These are phyloP conservation scores for Oleoguttula mirabilis DNA, from an alignment of 495 filamentous ascomycete species.

Conservation along the genomic window DNA sequence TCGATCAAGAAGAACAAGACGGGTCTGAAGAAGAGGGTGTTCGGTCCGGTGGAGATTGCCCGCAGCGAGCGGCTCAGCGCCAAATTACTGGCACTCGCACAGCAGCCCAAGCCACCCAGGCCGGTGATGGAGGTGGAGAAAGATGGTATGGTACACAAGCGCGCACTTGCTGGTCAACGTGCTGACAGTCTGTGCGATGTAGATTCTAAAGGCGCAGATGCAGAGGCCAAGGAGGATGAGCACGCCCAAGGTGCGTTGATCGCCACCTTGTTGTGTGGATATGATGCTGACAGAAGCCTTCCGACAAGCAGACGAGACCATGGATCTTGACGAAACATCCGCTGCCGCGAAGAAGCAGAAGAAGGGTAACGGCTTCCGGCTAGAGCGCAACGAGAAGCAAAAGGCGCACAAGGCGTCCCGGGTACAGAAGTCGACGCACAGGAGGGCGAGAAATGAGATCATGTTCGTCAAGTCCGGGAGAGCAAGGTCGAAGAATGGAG, in stretches of 20 bases:
- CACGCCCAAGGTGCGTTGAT: neutral
- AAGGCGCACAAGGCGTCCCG: neutral
- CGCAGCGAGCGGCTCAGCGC: conserved; percentile 59
- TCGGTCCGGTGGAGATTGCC: conserved; percentile 63
- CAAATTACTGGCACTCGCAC: conserved; percentile 62
- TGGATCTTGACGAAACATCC: neutral
- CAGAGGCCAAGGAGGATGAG: too few relatives aligned
- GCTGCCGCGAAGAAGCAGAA: neutral
- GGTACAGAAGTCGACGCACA: conserved; percentile 4
- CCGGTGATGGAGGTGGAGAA: conserved; percentile 30
- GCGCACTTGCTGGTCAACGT: too few relatives aligned
- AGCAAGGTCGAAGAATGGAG: conserved; percentile 6
- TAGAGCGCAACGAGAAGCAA: conserved; percentile 1
- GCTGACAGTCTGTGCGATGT: neutral
- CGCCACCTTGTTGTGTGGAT: too few relatives aligned
- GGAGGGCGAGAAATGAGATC: conserved; percentile 5
- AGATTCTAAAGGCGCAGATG: neutral
- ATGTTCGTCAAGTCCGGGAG: conserved; percentile 7
- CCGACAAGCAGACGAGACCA: neutral
- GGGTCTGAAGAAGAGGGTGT: conserved; percentile 61
- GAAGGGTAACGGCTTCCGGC: conserved; percentile 3
- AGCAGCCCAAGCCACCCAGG: conserved; percentile 45
- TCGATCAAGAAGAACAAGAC: conserved; percentile 65
- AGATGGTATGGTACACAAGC: too few relatives aligned
- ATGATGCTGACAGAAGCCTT: neutral